These are phyloP conservation scores for Jacaranda mimosifolia DNA, from an alignment of 257 asterid species.

Conservation along the genomic window DNA sequence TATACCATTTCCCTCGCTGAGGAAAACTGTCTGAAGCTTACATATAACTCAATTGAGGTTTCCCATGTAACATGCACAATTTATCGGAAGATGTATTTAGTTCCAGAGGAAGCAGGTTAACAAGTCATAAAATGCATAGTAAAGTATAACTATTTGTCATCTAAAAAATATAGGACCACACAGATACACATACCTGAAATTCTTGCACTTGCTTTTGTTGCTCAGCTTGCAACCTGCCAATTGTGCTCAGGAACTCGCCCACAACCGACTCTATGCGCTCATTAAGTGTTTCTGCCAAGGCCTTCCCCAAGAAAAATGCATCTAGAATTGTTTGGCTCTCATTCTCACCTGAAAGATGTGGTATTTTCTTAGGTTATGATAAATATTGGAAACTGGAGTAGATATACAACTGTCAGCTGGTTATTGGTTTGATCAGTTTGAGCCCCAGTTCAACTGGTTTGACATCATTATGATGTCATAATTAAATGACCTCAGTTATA, in stretches of 20 bases:
- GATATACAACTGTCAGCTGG: background rate
- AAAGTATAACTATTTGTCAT: background rate
- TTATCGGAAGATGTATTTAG: background rate
- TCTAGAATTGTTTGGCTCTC: slow-evolving; percentile 69
- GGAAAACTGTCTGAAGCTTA: background rate
- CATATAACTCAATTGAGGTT: background rate
- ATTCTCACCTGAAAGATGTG: slow-evolving; percentile 54
- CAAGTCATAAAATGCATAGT: background rate
- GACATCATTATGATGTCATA: slow-evolving; percentile 4
- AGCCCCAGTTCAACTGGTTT: background rate
- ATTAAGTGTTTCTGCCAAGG: slow-evolving; percentile 68
- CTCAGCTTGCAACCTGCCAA: slow-evolving; percentile 76
- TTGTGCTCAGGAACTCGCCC: slow-evolving; percentile 66
- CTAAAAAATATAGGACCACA: background rate
- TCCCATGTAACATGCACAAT: background rate
- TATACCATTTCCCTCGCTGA: background rate
- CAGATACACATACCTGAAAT: slow-evolving; percentile 58
- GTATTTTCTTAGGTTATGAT: background rate
- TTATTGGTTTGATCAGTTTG: background rate
- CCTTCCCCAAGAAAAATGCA: slow-evolving; percentile 84
- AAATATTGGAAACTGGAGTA: background rate
- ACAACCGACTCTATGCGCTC: slow-evolving; percentile 72
- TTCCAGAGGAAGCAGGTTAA: background rate
- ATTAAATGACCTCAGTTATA: background rate
- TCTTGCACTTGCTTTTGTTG: slow-evolving; percentile 84